phyloP scores from a whole-genome alignment of 345 rosid genomes.

The Ceriops tagal region DNA sequence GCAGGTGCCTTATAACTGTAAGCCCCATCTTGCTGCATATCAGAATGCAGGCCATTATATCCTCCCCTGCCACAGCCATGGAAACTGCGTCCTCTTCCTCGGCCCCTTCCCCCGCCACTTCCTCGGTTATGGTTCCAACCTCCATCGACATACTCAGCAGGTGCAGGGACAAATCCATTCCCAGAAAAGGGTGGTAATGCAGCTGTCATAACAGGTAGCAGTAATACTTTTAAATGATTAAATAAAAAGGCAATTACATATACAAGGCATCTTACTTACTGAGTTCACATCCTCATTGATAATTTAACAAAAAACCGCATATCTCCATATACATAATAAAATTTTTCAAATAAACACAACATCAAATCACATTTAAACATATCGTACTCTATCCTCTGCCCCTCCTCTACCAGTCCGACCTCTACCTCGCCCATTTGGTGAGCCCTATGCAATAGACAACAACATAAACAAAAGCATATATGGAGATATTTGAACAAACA shows the following conservation, averaged over 20 bases:
- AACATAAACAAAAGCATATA: neutral
- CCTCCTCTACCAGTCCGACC: conserved; percentile 72
- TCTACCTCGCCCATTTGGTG: conserved; percentile 65
- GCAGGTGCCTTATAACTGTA: conserved; percentile 56
- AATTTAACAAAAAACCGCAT: neutral
- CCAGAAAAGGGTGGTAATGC: conserved; percentile 34
- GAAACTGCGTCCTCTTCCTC: conserved; percentile 75
- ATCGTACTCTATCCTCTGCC: conserved; percentile 38
- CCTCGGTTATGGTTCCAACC: conserved; percentile 66
- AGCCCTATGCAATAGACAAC: conserved; percentile 47
- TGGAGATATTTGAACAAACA: neutral
- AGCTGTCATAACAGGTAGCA: too few species aligned
- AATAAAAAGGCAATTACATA: neutral
- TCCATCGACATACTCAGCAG: conserved; percentile 73
- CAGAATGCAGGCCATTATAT: conserved; percentile 65
- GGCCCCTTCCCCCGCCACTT: conserved; percentile 71
- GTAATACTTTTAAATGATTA: too few species aligned
- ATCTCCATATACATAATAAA: too few species aligned
- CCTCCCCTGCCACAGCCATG: conserved; percentile 89
- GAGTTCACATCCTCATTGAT: neutral
- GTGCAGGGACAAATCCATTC: conserved; percentile 46
- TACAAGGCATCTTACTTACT: neutral
- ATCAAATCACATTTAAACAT: neutral
- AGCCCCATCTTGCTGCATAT: conserved; percentile 63
- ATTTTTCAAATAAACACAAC: neutral